Conservation (phyloP, 83 land plant genomes). For the Isoetes engelmannii region DNA sequence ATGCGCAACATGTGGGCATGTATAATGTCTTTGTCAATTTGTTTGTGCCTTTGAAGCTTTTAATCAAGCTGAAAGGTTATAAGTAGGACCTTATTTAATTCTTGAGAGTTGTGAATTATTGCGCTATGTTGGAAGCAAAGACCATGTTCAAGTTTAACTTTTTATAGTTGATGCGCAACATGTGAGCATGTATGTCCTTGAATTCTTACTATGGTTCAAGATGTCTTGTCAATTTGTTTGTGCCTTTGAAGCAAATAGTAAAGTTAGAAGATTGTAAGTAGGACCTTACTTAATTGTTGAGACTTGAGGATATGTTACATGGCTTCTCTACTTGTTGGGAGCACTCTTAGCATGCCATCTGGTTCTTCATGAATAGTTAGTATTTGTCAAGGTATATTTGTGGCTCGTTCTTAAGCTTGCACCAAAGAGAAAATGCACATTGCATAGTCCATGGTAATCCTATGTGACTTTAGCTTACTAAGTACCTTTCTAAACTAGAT, state of each 20-base stretch:
- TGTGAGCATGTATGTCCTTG: no score
- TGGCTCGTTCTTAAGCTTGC: conserved; percentile 51
- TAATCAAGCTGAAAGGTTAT: no score
- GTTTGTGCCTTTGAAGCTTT: no score
- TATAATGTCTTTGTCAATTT: no score
- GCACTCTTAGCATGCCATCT: conserved; percentile 34
- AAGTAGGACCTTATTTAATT: no score
- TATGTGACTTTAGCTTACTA: conserved; percentile 38
- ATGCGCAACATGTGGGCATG: no score
- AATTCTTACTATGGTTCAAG: no score
- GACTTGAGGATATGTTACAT: conserved; percentile 78
- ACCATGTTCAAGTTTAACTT: no score
- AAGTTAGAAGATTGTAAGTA: conserved; percentile 23
- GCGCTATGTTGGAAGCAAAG: no score
- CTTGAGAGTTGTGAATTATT: no score
- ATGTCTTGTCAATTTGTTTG: conserved; percentile 1
- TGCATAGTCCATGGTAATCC: conserved; percentile 62
- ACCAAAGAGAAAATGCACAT: conserved; percentile 33
- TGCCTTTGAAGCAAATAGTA: conserved; percentile 28
- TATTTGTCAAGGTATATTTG: conserved; percentile 47
- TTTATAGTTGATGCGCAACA: no score
- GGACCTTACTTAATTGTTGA: conserved; percentile 60
- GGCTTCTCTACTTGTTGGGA: conserved; percentile 56
- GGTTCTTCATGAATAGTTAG: conserved; percentile 77
- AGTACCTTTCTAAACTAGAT: conserved; percentile 27